Evolutionary conservation across 192 early-diverging fungal genomes (phyloP).

Genomic region (Fimicolochytrium jonesii): DNA sequence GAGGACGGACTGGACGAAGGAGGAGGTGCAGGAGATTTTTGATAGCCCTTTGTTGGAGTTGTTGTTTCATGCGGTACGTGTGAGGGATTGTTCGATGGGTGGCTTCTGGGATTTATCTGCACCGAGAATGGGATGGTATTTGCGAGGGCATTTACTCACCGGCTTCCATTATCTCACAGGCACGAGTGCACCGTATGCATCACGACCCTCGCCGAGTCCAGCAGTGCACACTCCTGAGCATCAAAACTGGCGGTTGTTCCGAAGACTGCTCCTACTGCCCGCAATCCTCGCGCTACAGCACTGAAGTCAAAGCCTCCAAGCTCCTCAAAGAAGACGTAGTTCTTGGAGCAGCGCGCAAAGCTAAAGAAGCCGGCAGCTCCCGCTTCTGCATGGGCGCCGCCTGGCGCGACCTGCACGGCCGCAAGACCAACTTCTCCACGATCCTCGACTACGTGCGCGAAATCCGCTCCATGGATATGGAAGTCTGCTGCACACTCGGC

Average conservation of each 20-base stretch:
- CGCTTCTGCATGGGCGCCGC: constrained; percentile 88
- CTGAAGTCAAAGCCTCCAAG: constrained; percentile 63
- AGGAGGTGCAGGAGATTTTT: constrained; percentile 71
- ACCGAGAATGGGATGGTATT: too few species aligned
- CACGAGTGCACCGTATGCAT: constrained; percentile 68
- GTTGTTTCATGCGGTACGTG: constrained; percentile 66
- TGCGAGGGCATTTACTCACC: not conserved
- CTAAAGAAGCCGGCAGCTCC: constrained; percentile 72
- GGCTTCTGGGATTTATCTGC: too few species aligned
- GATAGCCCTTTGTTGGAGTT: constrained; percentile 74
- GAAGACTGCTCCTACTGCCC: constrained; percentile 82
- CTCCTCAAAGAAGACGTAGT: constrained; percentile 68
- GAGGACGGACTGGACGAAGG: constrained; percentile 67
- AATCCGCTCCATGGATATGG: constrained; percentile 76
- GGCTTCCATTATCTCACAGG: constrained; percentile 33
- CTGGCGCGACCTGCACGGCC: constrained; percentile 74
- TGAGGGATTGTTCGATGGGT: too few species aligned
- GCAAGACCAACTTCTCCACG: constrained; percentile 78
- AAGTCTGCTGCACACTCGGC: constrained; percentile 82
- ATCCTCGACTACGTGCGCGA: constrained; percentile 70
- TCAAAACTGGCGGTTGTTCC: constrained; percentile 81
- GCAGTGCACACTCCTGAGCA: constrained; percentile 73
- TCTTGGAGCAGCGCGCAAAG: constrained; percentile 62
- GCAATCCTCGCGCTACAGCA: constrained; percentile 72
- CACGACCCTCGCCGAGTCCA: constrained; percentile 69